Base-by-base conservation (phyloP, 768 basidiomycete species). In the Candolleomyces eurysporus region DNA sequence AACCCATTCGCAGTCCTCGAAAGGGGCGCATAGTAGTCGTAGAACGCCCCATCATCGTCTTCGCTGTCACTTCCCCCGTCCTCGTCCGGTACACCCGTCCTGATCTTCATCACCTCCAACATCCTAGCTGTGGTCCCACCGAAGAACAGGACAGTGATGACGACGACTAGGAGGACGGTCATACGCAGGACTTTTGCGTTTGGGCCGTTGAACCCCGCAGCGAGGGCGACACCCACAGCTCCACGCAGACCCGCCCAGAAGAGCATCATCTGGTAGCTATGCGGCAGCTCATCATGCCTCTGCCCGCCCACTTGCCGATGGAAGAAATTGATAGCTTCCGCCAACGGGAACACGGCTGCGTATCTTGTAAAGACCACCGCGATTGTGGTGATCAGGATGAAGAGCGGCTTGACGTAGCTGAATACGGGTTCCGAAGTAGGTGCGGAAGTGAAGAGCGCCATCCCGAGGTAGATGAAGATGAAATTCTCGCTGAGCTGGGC, bases 191-290 rank as follows among this genome's bases (percentile, higher is more conserved):
- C 93, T 67, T 93, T 87, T 0, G 94, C 94, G 69, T 96, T 96
- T 31, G 86, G 82, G n/a, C 97, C 96, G 60, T 89, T 89, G 80
- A 99, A 96, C 2, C 96, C 96, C 2, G 94, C 92, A 1, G 97
- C 97, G 32, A 99, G 85, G 4, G 97, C 97, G 21, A 99, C 97
- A 43, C 97, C 97, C 48, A 99, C 97, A 0, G 97, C 97, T 40
- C 97, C 97, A 31, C 97, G 82, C 58, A 99, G 77, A 5, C 96
- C 96, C 1, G 96, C 96, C 97, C 96, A 99, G 76, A 98, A 98
- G 16, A 98, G 78, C 95, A 98, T 97, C 93, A 98, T 96, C 68
- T 98, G 96, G 69, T 99, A 98, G 11, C 94, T 95, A 73, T 98
- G 96, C 0, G 97, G 96, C 5, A 99, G 78, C 66, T 98, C 96